Conservation (phyloP, 202 grass and related monocot species). For the Dendrocalamus latiflorus region DNA sequence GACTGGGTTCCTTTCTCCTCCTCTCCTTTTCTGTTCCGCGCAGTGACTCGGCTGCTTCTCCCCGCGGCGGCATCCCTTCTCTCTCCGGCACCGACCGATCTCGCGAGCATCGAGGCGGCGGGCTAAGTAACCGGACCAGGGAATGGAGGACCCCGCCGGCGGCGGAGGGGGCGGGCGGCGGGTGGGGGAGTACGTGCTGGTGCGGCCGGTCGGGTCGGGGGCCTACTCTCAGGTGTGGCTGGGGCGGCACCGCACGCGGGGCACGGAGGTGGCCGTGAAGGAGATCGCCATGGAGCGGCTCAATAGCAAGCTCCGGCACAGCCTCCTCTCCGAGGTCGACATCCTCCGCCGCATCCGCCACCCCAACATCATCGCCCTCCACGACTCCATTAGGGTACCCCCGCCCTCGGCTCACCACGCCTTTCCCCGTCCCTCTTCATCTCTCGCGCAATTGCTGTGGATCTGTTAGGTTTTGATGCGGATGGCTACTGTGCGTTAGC, state of each 20-base stretch:
- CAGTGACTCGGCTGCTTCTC: conserved; percentile 47
- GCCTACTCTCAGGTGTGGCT: conserved; percentile 90
- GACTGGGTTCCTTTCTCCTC: neutral
- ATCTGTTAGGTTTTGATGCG: conserved; percentile 20
- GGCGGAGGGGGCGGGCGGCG: conserved; percentile 14
- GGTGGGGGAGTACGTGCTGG: conserved; percentile 76
- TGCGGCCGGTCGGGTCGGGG: conserved; percentile 65
- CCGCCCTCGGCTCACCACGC: neutral
- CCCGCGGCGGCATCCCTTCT: conserved; percentile 38
- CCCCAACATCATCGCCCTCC: conserved; percentile 81
- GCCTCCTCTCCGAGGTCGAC: conserved; percentile 86
- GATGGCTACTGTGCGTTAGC: neutral
- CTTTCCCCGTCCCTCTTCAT: neutral
- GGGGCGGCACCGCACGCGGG: conserved; percentile 41
- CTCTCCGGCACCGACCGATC: neutral
- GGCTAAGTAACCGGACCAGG: neutral
- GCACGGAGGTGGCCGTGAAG: conserved; percentile 80
- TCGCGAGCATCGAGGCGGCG: neutral
- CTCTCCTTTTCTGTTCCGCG: conserved; percentile 7
- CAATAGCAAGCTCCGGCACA: conserved; percentile 78
- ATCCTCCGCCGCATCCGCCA: conserved; percentile 76
- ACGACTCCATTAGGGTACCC: conserved; percentile 69
- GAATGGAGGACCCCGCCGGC: conserved; percentile 29
- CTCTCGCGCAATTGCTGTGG: neutral
- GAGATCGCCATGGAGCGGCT: conserved; percentile 83